Base-by-base conservation (phyloP, 2,329 filamentous ascomycete genomes). In the Aureobasidium sp. region DNA sequence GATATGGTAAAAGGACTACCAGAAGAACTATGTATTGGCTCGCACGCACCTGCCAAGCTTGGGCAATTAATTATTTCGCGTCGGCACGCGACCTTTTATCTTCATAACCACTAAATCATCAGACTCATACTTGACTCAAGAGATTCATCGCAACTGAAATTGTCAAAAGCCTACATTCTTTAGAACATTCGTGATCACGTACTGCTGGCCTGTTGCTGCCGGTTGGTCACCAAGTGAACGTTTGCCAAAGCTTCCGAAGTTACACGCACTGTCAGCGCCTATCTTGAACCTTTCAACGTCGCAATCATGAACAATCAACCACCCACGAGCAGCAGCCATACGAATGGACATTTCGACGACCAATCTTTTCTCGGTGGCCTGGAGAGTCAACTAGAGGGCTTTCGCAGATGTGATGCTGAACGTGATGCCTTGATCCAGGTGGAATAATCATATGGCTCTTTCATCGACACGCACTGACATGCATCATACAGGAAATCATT, bases 381-480 rank as follows among this genome's bases (percentile, higher is more conserved):
- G 5, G 37, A 44, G 27, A 34, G 27, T 26, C 52, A 51, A 29
- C 68, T 74, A n/a, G 71, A 73, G 20, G 66, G 63, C 12, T 74
- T 73, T 62, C 65, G 70, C 29, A 66, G 68, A 56, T 68, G 66
- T 37, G 72, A 74, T 62, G 66, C 64, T 5, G 68, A 72, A 48
- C 67, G 72, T 34, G 68, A 73, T 61, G 65, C 67, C n/a, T 52
- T 73, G 12, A 64, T 74, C 10, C 62, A 64, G 37, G 61, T 57
- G 27, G 7, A 47, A 39, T 6, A 41, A 17, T 10, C 8, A 29
- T 34, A 26, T 13, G 3, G 17, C 32, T 32, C 32, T 51, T 26
- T 5, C 36, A 32, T 15, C 39, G 13, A 37, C n/a, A 29, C 23
- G 47, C 39, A 47, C 55, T 62, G 23, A 44, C 51, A 26, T 39